Evolutionary conservation across 2,329 filamentous ascomycete species (phyloP), one percentile per base, ranked within the genome.

Genomic region (Claviceps humidiphila): DNA sequence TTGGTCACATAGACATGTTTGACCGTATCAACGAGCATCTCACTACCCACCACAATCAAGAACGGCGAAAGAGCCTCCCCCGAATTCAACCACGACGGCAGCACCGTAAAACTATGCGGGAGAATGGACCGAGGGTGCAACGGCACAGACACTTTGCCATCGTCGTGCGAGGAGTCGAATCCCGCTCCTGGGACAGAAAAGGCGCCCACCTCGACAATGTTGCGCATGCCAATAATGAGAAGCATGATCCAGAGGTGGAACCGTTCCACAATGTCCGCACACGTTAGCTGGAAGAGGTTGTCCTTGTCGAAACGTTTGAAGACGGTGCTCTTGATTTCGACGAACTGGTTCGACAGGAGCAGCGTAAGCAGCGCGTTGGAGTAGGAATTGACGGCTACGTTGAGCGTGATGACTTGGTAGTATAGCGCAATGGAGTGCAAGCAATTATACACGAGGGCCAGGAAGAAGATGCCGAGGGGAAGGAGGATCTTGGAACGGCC

Each of bases 241-340:
- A 98, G 77, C 84, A 98, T 97, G 47, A 98, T 80, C 89, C 91
- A 97, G 1, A 98, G 78, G 63, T 98, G 93, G 61, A 98, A 98
- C 1, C 93, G 82, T 68, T 98, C 93, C 1, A 98, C 93, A 38
- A 98, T 85, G 64, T 98, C 93, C 4, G 93, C 91, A 58, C 93
- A 98, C 0, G 91, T 95, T 14, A 98, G 76, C 66, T 98, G 93
- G 64, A 98, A 98, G 0, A 95, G 73, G 58, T 95, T 97, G 64
- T 98, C 93, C 66, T 96, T 97, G 61, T 98, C 93, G 57, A 97
- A 95, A 55, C 91, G 93, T 72, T 98, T 97, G 74, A 98, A 98
- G 1, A 98, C 94, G 0, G 90, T 94, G 55, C 88, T 88, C 64
- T 98, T 98, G 74, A 98, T 95, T 70, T 98, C 93, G 44, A 98